Evolutionary conservation across 352 stramenopile species (phyloP).

Genomic region (Phytophthora crassamura): DNA sequence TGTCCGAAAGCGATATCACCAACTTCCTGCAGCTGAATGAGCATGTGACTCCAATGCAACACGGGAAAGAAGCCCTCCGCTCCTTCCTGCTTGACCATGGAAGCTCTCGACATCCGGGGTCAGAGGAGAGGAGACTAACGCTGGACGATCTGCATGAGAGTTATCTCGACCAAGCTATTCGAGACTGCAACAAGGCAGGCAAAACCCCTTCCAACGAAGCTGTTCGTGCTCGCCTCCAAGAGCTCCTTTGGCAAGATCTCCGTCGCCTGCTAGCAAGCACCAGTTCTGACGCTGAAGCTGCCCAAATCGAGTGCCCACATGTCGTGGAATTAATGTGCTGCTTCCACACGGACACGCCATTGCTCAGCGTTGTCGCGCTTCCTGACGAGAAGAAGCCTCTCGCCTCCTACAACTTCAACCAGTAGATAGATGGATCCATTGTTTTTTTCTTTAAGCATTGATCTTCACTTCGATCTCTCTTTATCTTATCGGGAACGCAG

Average conservation of each 20-base stretch:
- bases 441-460: conserved; percentile 21
- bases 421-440: conserved; percentile 16
- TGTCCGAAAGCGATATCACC: conserved; percentile 35
- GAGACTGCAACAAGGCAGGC: conserved; percentile 1
- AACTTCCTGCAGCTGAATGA: conserved; percentile 40
- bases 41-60: conserved; percentile 12
- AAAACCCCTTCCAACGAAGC: not conserved
- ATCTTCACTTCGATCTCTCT: conserved; percentile 41
- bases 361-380: conserved; percentile 27
- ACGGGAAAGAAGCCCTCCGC: conserved; percentile 15
- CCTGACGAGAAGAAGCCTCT: not conserved
- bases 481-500: conserved; percentile 15
- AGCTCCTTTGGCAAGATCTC: conserved; percentile 52
- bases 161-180: conserved; percentile 35
- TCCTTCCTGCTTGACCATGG: conserved; percentile 34
- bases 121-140: conserved; percentile 31
- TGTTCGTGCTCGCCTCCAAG: conserved; percentile 25
- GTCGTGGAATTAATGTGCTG: conserved; percentile 40
- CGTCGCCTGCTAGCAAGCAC: conserved; percentile 15
- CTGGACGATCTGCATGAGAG: conserved; percentile 49
- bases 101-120: conserved; percentile 9
- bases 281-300: not conserved
- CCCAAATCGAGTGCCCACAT: conserved; percentile 20
- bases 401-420: conserved; percentile 23
- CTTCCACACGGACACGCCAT: conserved; percentile 39